These are phyloP conservation scores for Bacterosira constricta DNA, from an alignment of 108 stramenopile genomes.

Conservation along the genomic window DNA sequence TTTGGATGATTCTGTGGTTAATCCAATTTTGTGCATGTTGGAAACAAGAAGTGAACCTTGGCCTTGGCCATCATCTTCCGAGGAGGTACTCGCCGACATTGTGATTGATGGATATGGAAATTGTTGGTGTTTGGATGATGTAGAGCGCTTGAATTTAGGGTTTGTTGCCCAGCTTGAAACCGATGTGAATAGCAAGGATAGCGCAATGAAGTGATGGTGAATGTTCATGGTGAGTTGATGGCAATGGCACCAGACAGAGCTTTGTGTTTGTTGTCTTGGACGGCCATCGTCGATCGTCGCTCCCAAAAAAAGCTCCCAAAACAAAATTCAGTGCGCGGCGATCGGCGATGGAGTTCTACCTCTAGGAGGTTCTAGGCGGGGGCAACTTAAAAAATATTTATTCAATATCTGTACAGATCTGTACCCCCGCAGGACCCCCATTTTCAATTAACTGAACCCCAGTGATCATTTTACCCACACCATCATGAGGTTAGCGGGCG, in stretches of 20 bases:
- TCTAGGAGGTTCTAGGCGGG: too few relatives aligned
- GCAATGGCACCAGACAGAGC: too few relatives aligned
- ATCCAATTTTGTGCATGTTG: slow-evolving; percentile 31
- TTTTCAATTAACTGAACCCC: too few relatives aligned
- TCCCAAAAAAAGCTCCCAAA: too few relatives aligned
- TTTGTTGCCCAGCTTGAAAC: neutral
- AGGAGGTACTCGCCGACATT: neutral
- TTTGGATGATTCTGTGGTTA: slow-evolving; percentile 4
- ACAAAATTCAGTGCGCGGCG: too few relatives aligned
- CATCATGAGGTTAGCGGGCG: too few relatives aligned
- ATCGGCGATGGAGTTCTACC: too few relatives aligned
- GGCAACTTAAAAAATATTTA: too few relatives aligned
- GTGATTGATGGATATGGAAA: neutral
- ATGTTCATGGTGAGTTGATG: too few relatives aligned
- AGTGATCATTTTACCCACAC: too few relatives aligned
- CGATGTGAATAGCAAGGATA: neutral
- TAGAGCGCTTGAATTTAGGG: neutral
- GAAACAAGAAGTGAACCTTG: slow-evolving; percentile 21
- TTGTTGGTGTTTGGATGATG: neutral
- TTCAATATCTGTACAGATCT: too few relatives aligned
- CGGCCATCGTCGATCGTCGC: neutral
- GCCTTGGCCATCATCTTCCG: neutral
- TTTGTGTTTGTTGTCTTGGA: neutral
- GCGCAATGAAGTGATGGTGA: neutral
- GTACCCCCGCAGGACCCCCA: too few relatives aligned